A percentile compares a stretch with the other conserved stretches of the same genome.
These are phyloP conservation scores for Pneumocystis wakefieldiae DNA, from an alignment of 1,139 yeast genomes.

Conservation along the genomic window DNA sequence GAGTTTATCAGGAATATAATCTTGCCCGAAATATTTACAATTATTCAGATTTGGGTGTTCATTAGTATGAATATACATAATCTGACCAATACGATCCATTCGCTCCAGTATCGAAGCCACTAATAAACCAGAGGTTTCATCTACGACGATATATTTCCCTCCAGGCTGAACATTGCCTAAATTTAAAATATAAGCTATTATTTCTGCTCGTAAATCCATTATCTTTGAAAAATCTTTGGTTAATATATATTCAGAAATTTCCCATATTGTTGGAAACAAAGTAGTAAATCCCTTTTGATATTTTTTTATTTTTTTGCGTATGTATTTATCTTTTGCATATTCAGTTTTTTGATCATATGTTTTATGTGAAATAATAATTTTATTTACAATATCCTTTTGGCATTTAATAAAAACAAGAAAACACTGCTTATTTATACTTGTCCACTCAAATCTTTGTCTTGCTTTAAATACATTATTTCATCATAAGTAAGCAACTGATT, in stretches of 20 bases:
- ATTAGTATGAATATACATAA: constrained; percentile 72
- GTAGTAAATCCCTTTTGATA: constrained; percentile 74
- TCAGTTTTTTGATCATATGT: constrained; percentile 81
- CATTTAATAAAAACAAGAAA: neutral
- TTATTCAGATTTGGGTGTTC: constrained; percentile 78
- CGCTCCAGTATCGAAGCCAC: constrained; percentile 77
- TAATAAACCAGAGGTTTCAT: constrained; percentile 80
- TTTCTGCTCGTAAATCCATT: constrained; percentile 72
- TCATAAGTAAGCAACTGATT: constrained; percentile 59
- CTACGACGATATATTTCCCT: constrained; percentile 73
- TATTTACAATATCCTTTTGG: constrained; percentile 64
- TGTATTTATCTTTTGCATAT: constrained; percentile 79
- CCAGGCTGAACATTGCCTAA: constrained; percentile 77
- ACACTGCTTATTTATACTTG: neutral
- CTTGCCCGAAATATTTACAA: constrained; percentile 39
- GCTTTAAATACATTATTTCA: constrained; percentile 68
- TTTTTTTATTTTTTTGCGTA: constrained; percentile 82
- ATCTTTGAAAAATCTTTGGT: constrained; percentile 61
- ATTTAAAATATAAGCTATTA: constrained; percentile 59
- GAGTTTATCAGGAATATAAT: constrained; percentile 30
- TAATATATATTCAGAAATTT: constrained; percentile 53
- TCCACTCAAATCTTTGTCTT: constrained; percentile 30
- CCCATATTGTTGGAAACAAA: constrained; percentile 63
- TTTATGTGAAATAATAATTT: constrained; percentile 67
- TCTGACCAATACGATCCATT: constrained; percentile 64